Conservation (phyloP, 306 rosid genomes). For the Mimosa bimucronata region DNA sequence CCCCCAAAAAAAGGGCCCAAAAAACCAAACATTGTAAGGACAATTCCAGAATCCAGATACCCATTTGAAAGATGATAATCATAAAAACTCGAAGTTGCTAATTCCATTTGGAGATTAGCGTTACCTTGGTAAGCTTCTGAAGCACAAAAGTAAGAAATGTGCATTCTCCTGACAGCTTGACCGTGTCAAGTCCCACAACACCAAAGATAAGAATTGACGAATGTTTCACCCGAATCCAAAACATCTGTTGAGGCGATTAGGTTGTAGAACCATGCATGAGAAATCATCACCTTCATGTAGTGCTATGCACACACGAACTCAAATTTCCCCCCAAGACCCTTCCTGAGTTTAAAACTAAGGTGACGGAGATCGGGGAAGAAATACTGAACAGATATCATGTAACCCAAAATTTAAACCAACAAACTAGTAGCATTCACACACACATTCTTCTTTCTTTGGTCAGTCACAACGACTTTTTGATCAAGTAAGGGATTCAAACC, state of each 20-base stretch:
- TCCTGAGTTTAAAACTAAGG: not conserved
- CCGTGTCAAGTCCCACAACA: not conserved
- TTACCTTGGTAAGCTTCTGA: not conserved
- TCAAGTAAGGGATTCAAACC: not conserved
- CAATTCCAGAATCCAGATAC: not conserved
- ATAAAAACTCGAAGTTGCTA: not conserved
- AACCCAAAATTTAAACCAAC: not conserved
- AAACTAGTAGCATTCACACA: not conserved
- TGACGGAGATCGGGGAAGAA: not conserved
- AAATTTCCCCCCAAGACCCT: not conserved
- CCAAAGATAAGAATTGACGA: too few relatives aligned
- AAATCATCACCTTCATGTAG: too few relatives aligned
- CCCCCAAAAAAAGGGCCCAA: too few relatives aligned
- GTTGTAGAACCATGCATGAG: not conserved
- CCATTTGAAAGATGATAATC: not conserved
- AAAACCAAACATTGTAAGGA: not conserved
- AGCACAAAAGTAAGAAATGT: not conserved
- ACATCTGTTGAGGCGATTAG: not conserved
- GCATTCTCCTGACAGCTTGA: not conserved
- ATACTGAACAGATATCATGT: not conserved
- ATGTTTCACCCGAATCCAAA: not conserved
- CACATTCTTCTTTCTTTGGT: not conserved
- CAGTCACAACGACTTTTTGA: not conserved
- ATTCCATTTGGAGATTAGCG: not conserved
- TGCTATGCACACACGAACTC: not conserved